Base-by-base conservation (phyloP, 2,329 filamentous ascomycete genomes). In the Xylariaceae sp. region DNA sequence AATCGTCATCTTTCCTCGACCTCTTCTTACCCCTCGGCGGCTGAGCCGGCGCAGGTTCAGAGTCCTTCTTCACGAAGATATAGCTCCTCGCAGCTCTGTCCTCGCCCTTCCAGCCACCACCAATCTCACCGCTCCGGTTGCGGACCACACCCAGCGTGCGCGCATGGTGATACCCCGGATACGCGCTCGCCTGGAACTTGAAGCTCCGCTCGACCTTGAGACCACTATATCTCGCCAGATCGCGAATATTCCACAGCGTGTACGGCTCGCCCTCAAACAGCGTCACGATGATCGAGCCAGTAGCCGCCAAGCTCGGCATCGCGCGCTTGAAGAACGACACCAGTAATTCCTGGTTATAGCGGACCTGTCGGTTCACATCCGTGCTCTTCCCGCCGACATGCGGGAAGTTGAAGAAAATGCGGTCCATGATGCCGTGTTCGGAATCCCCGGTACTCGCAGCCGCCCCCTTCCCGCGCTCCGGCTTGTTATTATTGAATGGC, bases 231-330 rank as follows among this genome's bases (percentile, higher is more conserved):
- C 93, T 82, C 1, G 84, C 94, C 34, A 99, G 79, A 76, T 97
- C 93, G 41, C 87, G 84, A 30, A 97, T 82, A 76, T 97, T 97
- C 94, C 94, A 99, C 0, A 97, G 81, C 1, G 91, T 93, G 73
- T 99, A 99, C 0, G 94, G 94, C 73, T 95, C 88, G 60, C 89
- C 89, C 73, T 97, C 93, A 73, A 99, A 99, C 8, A 97, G 77
- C 0, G 92, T 95, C 18, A 97, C 86, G 55, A 96, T 75, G 56
- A 97, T 86, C 67, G 82, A 72, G 41, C 86, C 86, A 4, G 80
- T 78, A 0, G 76, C 77, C 0, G 81, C 75, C 1, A 89, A 78
- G 1, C 80, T 78, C 1, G 74, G 73, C 18, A 80, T 73, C 1
- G 82, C 80, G 57, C 78, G 75, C 61, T 73, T 72, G 76, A 91